Evolutionary conservation across 768 basidiomycete genomes (phyloP).

Genomic region (Trametes meyenii): DNA sequence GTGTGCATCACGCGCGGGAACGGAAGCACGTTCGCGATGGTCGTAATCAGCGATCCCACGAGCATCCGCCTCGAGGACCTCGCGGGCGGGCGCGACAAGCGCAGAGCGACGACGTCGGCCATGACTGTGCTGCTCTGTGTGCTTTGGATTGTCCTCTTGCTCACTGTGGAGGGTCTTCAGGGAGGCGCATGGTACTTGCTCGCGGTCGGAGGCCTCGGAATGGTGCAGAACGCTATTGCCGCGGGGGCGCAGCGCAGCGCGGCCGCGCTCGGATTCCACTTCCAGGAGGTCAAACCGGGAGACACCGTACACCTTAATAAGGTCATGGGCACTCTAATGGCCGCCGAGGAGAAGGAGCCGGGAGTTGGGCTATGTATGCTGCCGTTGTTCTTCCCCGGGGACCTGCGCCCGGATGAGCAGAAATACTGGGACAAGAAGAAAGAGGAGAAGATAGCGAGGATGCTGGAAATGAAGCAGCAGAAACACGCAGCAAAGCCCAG

Average conservation of each 20-base stretch:
- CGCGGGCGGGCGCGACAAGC: constrained; percentile 29
- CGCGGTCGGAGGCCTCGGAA: constrained; percentile 31
- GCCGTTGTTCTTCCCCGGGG: constrained; percentile 26
- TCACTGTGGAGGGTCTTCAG: constrained; percentile 29
- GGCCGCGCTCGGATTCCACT: constrained; percentile 30
- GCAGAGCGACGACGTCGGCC: constrained; percentile 12
- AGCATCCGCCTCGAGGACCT: constrained; percentile 36
- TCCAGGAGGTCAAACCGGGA: constrained; percentile 11
- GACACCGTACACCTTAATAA: constrained; percentile 19
- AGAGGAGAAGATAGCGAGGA: constrained; percentile 2
- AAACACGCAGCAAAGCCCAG: background rate
- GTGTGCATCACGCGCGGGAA: constrained; percentile 36
- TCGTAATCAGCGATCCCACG: constrained; percentile 33
- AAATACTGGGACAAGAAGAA: constrained; percentile 14
- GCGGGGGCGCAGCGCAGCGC: constrained; percentile 28
- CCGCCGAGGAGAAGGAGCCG: constrained; percentile 16
- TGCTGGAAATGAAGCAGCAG: background rate
- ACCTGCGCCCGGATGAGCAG: constrained; percentile 22
- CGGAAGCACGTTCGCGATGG: constrained; percentile 33
- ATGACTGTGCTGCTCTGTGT: constrained; percentile 19
- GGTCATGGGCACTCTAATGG: constrained; percentile 24
- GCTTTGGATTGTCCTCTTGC: constrained; percentile 32
- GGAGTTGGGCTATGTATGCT: constrained; percentile 26
- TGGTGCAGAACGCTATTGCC: constrained; percentile 32
- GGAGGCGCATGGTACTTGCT: constrained; percentile 30